Percentiles rank a stretch among this genome's conserved stretches.
Evolutionary conservation across 2,329 filamentous ascomycete genomes (phyloP).

Genomic region (Penicillium sumatraense): DNA sequence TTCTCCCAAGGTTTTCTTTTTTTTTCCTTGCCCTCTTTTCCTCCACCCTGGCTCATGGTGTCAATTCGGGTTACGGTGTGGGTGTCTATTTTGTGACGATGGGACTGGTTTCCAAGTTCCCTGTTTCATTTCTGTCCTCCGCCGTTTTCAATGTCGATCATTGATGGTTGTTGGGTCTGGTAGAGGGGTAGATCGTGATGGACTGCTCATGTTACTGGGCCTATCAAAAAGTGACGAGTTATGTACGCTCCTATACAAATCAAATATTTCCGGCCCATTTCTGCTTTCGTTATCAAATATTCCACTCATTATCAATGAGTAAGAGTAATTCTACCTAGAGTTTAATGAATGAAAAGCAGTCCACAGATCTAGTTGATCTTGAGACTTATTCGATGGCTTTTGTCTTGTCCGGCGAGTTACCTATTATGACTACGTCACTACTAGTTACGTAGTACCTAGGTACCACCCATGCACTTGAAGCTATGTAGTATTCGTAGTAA

Average conservation of each 20-base stretch:
- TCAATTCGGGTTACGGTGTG: slow-evolving; percentile 28
- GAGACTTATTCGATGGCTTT: no score
- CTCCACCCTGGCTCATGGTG: slow-evolving; percentile 24
- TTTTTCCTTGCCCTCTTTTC: slow-evolving; percentile 23
- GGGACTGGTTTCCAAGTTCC: slow-evolving; percentile 22
- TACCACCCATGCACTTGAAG: no score
- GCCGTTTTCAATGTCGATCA: slow-evolving; percentile 22
- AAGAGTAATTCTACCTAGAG: no score
- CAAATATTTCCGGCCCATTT: slow-evolving; percentile 16
- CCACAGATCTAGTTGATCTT: no score
- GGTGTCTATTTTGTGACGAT: slow-evolving; percentile 20
- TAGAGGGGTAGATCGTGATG: slow-evolving; percentile 27
- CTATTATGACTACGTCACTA: no score
- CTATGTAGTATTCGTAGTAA: no score
- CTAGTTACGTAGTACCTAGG: no score
- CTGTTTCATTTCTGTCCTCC: slow-evolving; percentile 24
- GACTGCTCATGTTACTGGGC: slow-evolving; percentile 22
- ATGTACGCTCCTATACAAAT: slow-evolving; percentile 30
- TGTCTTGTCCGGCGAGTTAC: no score
- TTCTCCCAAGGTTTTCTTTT: slow-evolving; percentile 30
- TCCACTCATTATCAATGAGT: no score
- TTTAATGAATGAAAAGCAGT: no score
- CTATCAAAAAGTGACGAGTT: slow-evolving; percentile 32
- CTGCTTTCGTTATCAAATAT: background rate
- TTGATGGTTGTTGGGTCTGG: slow-evolving; percentile 25